Percentiles rank a stretch among this genome's conserved stretches.
Conservation (phyloP, 345 rosid genomes). For the Euphorbia pulcherrima region DNA sequence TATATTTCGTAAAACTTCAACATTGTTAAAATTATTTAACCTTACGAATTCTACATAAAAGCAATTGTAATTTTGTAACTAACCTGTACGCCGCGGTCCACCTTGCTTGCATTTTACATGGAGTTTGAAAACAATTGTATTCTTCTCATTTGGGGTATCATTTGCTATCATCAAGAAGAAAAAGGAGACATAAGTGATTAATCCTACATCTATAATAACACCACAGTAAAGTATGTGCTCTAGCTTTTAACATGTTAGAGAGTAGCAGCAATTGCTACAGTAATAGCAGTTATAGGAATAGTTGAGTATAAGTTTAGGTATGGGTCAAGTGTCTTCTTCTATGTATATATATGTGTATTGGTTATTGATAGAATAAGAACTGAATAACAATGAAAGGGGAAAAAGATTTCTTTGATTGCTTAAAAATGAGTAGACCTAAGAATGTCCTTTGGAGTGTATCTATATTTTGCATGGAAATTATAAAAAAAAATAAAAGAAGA, state of each 20-base stretch:
- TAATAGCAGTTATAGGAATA: too few relatives aligned
- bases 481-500: too few relatives aligned
- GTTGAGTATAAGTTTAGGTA: too few relatives aligned
- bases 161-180: constrained; percentile 42
- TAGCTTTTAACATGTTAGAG: too few relatives aligned
- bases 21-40: too few relatives aligned
- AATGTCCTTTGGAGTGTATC: background rate
- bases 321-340: too few relatives aligned
- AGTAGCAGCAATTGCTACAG: too few relatives aligned
- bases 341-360: too few relatives aligned
- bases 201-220: background rate
- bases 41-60: background rate
- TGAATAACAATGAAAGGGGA: background rate
- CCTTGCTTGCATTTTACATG: constrained; percentile 54
- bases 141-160: constrained; percentile 79
- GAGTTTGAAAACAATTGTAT: constrained; percentile 89
- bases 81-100: constrained; percentile 57
- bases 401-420: background rate
- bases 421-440: background rate
- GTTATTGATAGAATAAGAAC: too few relatives aligned
- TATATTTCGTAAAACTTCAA: too few relatives aligned
- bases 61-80: background rate
- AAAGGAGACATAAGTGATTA: background rate
- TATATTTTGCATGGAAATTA: background rate
- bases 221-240: background rate